Evolutionary conservation across 2,329 filamentous ascomycete genomes (phyloP), one percentile per base, ranked within the genome.

Genomic region (Alternaria triticina): DNA sequence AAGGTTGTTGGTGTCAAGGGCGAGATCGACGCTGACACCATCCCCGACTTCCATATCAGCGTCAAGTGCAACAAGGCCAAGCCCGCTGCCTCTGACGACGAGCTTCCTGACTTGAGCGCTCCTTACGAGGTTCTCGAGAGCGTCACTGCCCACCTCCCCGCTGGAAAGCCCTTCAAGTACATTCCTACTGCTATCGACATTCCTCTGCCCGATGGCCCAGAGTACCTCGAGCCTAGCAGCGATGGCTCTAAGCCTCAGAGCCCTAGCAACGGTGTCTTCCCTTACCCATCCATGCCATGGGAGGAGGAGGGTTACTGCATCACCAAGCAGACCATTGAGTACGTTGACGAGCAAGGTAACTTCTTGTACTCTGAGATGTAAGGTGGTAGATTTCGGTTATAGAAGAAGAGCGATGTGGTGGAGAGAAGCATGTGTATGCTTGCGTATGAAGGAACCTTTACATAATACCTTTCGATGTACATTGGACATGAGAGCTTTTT

Each of bases 41-140:
- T 79, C 57, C 74, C 77, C 54, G 72, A 74, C 69, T 70, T 80
- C 60, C 77, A 80, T 65, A 63, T 80, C 60, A 69, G 62, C 23
- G 76, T 78, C 57, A 72, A 73, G 61, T 72, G 69, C 70, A 73
- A 68, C 52, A 70, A 73, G 51, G 73, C 77, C 55, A 70, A 63
- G 27, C 76, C 77, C n/a, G 69, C 76, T 13, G 44, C 60, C 1
- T 64, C 60, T 20, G 62, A 61, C 44, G 69, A 73, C 46, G 70
- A 74, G 45, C 72, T 79, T 17, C 77, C 77, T 23, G 70, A 69
- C 33, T 69, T 75, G 50, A 69, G 67, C 56, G 72, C 74, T 1
- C 71, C 71, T 17, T 77, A 75, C 68, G 50, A 66, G 30, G 58
- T 61, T n/a, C 69, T 79, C 5, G 70, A 70, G 44, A 64, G 70